Evolutionary conservation across 805 yeast species (phyloP).

Genomic region (Blastobotrys robertii): DNA sequence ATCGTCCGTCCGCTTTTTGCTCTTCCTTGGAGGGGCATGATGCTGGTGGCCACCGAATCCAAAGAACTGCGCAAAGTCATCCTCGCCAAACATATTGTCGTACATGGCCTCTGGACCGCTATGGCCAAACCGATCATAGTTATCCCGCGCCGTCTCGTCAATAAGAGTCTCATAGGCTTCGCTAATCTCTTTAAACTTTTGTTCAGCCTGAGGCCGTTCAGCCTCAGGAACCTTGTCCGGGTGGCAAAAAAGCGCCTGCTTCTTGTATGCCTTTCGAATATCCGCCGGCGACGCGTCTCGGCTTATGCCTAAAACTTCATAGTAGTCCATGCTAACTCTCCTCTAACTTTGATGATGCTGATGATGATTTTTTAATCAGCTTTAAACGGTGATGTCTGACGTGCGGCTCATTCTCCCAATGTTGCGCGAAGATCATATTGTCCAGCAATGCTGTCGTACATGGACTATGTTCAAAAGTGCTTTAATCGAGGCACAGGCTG

Average conservation of each 20-base stretch:
- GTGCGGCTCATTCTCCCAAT: neutral
- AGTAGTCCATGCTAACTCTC: constrained; percentile 27
- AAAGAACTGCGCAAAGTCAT: constrained; percentile 44
- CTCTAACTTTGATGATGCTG: neutral
- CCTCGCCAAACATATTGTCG: constrained; percentile 45
- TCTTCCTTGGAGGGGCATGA: constrained; percentile 8
- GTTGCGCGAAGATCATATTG: neutral
- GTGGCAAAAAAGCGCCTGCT: constrained; percentile 71
- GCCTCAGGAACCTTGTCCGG: constrained; percentile 79
- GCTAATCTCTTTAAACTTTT: constrained; percentile 69
- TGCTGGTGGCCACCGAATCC: constrained; percentile 38
- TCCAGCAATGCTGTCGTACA: constrained; percentile 56
- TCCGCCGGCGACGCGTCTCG: constrained; percentile 57
- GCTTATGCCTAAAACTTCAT: constrained; percentile 63
- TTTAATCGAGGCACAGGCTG: constrained; percentile 65
- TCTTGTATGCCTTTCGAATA: constrained; percentile 76
- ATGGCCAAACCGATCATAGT: constrained; percentile 29
- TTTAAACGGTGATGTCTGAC: too few species aligned
- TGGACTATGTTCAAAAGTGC: constrained; percentile 75
- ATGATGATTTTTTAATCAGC: too few species aligned
- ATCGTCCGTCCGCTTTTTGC: constrained; percentile 42
- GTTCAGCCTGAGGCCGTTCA: constrained; percentile 61
- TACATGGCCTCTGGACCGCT: constrained; percentile 29
- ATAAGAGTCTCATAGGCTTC: constrained; percentile 78
- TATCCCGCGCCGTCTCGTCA: constrained; percentile 39